Evolutionary conservation across 805 yeast genomes (phyloP).

Genomic region (Saccharomycopsis selenospora): DNA sequence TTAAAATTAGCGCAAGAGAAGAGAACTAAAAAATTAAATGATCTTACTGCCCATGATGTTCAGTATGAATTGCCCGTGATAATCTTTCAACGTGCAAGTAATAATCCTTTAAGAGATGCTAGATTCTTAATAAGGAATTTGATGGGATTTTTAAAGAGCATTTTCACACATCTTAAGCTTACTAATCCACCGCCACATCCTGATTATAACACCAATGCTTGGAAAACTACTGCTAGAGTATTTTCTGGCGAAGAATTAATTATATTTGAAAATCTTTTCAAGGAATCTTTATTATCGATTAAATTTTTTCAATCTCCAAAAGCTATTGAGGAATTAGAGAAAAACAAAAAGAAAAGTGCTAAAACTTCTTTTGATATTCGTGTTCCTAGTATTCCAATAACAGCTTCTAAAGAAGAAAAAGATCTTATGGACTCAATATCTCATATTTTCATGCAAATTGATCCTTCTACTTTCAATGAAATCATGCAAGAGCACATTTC

Average conservation of each 20-base stretch:
- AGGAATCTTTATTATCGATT: slow-evolving; percentile 79
- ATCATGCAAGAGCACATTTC: slow-evolving; percentile 65
- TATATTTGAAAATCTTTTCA: slow-evolving; percentile 66
- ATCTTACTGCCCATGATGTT: slow-evolving; percentile 38
- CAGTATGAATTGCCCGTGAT: slow-evolving; percentile 51
- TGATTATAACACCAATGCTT: slow-evolving; percentile 46
- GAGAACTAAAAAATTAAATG: slow-evolving; percentile 15
- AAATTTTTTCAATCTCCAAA: slow-evolving; percentile 55
- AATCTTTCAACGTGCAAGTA: slow-evolving; percentile 39
- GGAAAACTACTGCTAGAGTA: slow-evolving; percentile 84
- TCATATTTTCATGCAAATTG: slow-evolving; percentile 85
- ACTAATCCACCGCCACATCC: slow-evolving; percentile 78
- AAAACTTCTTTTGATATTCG: slow-evolving; percentile 49
- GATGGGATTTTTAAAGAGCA: slow-evolving; percentile 82
- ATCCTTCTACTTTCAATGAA: slow-evolving; percentile 92
- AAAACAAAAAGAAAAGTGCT: slow-evolving; percentile 24
- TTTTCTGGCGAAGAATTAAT: slow-evolving; percentile 76
- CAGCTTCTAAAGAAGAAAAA: slow-evolving; percentile 87
- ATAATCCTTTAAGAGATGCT: slow-evolving; percentile 79
- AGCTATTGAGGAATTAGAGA: slow-evolving; percentile 21
- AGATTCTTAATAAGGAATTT: slow-evolving; percentile 79
- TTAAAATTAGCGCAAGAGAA: slow-evolving; percentile 11
- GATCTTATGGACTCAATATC: slow-evolving; percentile 94
- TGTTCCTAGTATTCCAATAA: slow-evolving; percentile 80
- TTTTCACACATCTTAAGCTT: slow-evolving; percentile 78